Conservation (phyloP, 371 early-diverging fungal genomes). For the Mortierella sp. region DNA sequence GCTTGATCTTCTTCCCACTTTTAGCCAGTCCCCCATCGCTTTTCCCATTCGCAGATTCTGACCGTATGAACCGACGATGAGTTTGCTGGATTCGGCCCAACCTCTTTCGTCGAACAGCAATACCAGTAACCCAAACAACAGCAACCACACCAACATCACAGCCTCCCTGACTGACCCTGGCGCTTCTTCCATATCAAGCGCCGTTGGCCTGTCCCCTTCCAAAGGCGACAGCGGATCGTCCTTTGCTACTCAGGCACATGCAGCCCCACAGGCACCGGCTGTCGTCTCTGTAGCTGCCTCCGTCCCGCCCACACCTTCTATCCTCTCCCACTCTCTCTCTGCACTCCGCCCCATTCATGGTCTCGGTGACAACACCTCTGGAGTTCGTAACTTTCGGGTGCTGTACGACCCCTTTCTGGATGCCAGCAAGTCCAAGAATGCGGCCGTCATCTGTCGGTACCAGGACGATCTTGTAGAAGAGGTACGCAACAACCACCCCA, state of each 20-base stretch:
- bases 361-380: constrained; percentile 24
- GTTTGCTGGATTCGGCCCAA: constrained; percentile 49
- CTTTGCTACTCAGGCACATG: constrained; percentile 6
- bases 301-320: constrained; percentile 2
- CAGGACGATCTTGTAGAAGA: constrained; percentile 51
- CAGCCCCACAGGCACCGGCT: constrained; percentile 1
- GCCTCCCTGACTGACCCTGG: constrained; percentile 5
- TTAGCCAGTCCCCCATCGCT: constrained; percentile 1
- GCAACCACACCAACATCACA: constrained; percentile 11
- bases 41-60: not conserved
- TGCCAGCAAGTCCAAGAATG: constrained; percentile 42
- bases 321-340: constrained; percentile 4
- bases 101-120: constrained; percentile 28
- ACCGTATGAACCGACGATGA: constrained; percentile 49
- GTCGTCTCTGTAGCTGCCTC: constrained; percentile 7
- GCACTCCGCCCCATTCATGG: constrained; percentile 27
- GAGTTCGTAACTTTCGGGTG: constrained; percentile 41
- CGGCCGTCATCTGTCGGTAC: constrained; percentile 44
- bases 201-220: not conserved
- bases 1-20: constrained; percentile 2
- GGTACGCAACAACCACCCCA: constrained; percentile 11
- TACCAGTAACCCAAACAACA: constrained; percentile 5
- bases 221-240: not conserved
- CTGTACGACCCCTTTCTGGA: constrained; percentile 50
- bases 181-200: not conserved